Percentiles rank a stretch among this genome's conserved stretches.
phyloP scores from a whole-genome alignment of 2,329 filamentous ascomycete species.

The Pyrenochaeta sp. region DNA sequence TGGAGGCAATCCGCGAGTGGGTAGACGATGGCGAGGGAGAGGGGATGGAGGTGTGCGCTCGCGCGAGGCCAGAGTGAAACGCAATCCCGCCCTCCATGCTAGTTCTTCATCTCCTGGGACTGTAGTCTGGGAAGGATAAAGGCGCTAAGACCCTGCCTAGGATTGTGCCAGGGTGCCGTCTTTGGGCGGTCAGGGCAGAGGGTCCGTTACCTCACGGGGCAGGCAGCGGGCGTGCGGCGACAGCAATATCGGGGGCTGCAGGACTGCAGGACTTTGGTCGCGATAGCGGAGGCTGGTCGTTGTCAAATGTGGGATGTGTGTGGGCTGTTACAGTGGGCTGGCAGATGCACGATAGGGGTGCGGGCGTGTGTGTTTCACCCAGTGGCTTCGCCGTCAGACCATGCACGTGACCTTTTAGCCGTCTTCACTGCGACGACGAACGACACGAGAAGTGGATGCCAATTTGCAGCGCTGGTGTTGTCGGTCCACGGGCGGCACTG shows the following conservation, averaged over 20 bases:
- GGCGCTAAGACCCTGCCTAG: slow-evolving; percentile 11
- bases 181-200: slow-evolving; percentile 2
- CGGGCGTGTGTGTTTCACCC: slow-evolving; percentile 12
- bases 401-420: slow-evolving; percentile 21
- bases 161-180: slow-evolving; percentile 1
- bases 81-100: slow-evolving; percentile 44
- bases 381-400: slow-evolving; percentile 8
- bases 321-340: slow-evolving; percentile 19
- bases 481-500: not conserved
- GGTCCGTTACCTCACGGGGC: not conserved
- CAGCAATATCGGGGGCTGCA: not conserved
- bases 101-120: slow-evolving; percentile 40
- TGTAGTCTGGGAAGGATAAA: slow-evolving; percentile 2
- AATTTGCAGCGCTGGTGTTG: not conserved
- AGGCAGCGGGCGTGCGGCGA: not conserved
- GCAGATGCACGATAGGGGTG: slow-evolving; percentile 35
- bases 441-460: not conserved
- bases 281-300: not conserved
- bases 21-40: slow-evolving; percentile 29
- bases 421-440: not conserved
- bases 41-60: slow-evolving; percentile 26
- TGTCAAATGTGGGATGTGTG: slow-evolving; percentile 2
- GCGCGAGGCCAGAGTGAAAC: slow-evolving; percentile 28
- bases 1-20: slow-evolving; percentile 45
- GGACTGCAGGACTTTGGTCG: not conserved